These are phyloP conservation scores for Russula ochroleuca DNA, from an alignment of 768 basidiomycete species.

Conservation along the genomic window DNA sequence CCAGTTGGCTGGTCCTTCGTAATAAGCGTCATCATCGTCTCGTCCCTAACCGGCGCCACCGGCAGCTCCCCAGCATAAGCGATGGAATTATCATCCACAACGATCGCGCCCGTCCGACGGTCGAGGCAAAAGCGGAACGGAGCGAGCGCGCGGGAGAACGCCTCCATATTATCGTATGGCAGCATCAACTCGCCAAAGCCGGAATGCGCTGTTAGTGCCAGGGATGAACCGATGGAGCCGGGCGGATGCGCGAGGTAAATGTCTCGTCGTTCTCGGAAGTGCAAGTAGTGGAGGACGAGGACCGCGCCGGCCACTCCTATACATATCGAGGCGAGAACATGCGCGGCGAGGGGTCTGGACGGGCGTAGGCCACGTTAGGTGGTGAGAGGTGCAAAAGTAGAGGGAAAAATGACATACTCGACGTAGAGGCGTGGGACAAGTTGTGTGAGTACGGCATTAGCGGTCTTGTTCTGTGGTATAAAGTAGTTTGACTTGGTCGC, in stretches of 20 bases:
- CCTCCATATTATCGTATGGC: conserved; percentile 13
- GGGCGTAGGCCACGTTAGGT: conserved; percentile 2
- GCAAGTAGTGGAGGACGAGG: conserved; percentile 44
- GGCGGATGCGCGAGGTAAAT: conserved; percentile 22
- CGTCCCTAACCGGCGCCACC: background rate
- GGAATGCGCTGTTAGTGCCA: conserved; percentile 25
- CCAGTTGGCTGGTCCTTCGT: background rate
- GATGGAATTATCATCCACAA: conserved; percentile 19
- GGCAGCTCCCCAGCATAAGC: background rate
- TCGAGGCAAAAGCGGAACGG: conserved; percentile 26
- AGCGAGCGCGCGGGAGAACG: conserved; percentile 12
- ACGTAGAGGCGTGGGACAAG: conserved; percentile 50
- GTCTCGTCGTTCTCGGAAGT: conserved; percentile 28
- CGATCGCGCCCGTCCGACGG: conserved; percentile 26
- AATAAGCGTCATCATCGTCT: conserved; percentile 25
- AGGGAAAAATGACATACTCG: conserved; percentile 44
- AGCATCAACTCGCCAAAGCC: conserved; percentile 26
- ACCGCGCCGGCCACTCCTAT: conserved; percentile 48
- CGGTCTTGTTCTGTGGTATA: conserved; percentile 37
- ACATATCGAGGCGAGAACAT: conserved; percentile 47
- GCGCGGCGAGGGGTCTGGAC: conserved; percentile 49
- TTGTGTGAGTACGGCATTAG: conserved; percentile 41
- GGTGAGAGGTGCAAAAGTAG: background rate
- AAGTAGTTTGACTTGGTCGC: conserved; percentile 61
- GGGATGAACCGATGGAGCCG: conserved; percentile 14